Evolutionary conservation across 352 stramenopile genomes (phyloP).

Genomic region (Globisporangium emineosum): DNA sequence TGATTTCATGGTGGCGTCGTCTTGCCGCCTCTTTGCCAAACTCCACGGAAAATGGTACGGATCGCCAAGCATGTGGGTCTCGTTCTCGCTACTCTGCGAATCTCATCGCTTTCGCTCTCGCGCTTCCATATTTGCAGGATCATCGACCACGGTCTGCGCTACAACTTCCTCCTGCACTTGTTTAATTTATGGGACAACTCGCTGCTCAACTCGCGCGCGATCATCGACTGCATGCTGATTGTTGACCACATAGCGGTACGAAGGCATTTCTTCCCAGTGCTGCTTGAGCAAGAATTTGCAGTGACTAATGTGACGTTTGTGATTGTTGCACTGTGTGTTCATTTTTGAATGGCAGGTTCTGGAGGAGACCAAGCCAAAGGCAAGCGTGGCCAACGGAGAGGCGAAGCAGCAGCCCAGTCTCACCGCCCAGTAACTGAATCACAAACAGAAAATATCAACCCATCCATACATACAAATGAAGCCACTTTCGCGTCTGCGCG

Average conservation of each 20-base stretch:
- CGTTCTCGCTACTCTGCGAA: background rate
- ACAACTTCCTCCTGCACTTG: slow-evolving; percentile 88
- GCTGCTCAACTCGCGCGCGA: slow-evolving; percentile 77
- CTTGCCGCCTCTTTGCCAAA: slow-evolving; percentile 83
- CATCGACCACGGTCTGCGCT: slow-evolving; percentile 64
- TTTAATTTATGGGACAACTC: slow-evolving; percentile 91
- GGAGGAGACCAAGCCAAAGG: slow-evolving; percentile 28
- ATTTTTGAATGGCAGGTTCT: slow-evolving; percentile 20
- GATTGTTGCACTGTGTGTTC: background rate
- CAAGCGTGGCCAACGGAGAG: background rate
- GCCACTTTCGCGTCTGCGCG: background rate
- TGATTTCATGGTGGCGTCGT: slow-evolving; percentile 85
- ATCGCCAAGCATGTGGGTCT: background rate
- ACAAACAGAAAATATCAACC: background rate
- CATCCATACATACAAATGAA: background rate
- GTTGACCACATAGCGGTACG: slow-evolving; percentile 63
- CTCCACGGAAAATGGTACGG: slow-evolving; percentile 75
- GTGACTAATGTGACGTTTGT: background rate
- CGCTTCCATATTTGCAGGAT: slow-evolving; percentile 32
- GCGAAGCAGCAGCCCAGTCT: background rate
- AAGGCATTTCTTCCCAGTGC: background rate
- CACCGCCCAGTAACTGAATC: slow-evolving; percentile 1
- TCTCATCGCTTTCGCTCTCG: slow-evolving; percentile 1
- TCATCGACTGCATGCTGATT: slow-evolving; percentile 88
- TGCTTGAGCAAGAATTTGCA: background rate